These are phyloP conservation scores for Ogataea siamensis DNA, from an alignment of 805 yeast genomes.

Conservation along the genomic window DNA sequence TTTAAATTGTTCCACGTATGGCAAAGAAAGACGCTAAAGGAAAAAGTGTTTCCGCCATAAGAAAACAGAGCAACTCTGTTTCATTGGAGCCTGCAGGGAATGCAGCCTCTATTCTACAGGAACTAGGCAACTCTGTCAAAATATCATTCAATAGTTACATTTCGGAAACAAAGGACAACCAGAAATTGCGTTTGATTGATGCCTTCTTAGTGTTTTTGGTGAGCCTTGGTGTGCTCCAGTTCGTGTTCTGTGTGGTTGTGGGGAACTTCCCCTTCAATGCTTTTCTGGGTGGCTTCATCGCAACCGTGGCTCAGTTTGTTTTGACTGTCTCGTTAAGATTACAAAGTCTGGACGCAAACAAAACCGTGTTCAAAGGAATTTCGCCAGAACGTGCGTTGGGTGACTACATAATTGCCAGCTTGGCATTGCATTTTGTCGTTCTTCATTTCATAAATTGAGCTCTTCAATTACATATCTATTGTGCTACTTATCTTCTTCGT, in stretches of 20 bases:
- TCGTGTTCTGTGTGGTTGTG: constrained; percentile 67
- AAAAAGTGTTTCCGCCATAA: constrained; percentile 5
- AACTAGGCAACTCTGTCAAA: constrained; percentile 32
- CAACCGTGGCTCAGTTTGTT: constrained; percentile 95
- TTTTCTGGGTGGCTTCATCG: constrained; percentile 85
- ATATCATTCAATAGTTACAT: constrained; percentile 35
- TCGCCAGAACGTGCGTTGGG: constrained; percentile 65
- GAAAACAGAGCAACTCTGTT: constrained; percentile 6
- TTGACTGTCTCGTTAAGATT: constrained; percentile 78
- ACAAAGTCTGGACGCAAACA: constrained; percentile 46
- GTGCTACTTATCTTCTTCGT: constrained; percentile 13
- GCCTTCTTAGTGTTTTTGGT: constrained; percentile 73
- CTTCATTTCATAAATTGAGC: constrained; percentile 82
- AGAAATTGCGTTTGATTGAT: constrained; percentile 67
- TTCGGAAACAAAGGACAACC: constrained; percentile 31
- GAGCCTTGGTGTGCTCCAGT: constrained; percentile 72
- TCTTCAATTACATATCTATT: constrained; percentile 5
- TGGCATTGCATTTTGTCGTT: constrained; percentile 84
- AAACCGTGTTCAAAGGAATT: constrained; percentile 24
- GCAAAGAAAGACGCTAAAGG: constrained; percentile 38
- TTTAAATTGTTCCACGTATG: constrained; percentile 27
- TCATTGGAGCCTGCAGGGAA: constrained; percentile 8
- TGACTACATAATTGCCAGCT: constrained; percentile 83
- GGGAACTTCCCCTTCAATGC: constrained; percentile 98
- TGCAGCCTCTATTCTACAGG: constrained; percentile 26